These are phyloP conservation scores for Calvatia gigantea DNA, from an alignment of 768 basidiomycete species.

Conservation along the genomic window DNA sequence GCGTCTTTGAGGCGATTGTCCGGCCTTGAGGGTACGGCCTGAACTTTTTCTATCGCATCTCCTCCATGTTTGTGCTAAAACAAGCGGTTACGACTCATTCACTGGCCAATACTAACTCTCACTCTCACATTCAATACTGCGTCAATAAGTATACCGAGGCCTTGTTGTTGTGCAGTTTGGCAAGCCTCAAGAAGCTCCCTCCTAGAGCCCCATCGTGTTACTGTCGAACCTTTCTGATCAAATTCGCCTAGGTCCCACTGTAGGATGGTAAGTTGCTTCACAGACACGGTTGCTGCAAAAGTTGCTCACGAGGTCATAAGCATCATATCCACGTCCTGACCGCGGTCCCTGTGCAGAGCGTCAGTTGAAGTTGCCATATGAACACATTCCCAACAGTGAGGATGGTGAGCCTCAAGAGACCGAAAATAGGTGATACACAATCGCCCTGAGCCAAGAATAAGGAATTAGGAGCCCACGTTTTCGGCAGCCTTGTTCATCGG, in stretches of 20 bases:
- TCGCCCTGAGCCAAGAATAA: background rate
- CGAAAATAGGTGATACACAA: too few relatives aligned
- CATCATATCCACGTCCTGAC: slow-evolving; percentile 80
- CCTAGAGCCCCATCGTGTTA: slow-evolving; percentile 86
- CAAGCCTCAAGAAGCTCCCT: slow-evolving; percentile 74
- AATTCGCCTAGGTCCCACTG: slow-evolving; percentile 92
- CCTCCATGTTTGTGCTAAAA: slow-evolving; percentile 83
- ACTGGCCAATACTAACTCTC: slow-evolving; percentile 42
- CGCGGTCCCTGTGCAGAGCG: slow-evolving; percentile 23
- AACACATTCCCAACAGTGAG: too few relatives aligned
- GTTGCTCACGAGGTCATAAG: slow-evolving; percentile 70
- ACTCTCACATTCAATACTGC: slow-evolving; percentile 89
- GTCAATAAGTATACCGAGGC: slow-evolving; percentile 78
- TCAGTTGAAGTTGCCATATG: background rate
- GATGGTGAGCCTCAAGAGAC: too few relatives aligned
- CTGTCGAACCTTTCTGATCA: slow-evolving; percentile 62
- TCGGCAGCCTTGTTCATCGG: slow-evolving; percentile 78
- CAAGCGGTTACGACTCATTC: slow-evolving; percentile 3
- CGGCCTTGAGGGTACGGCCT: slow-evolving; percentile 67
- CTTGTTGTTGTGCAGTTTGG: slow-evolving; percentile 58
- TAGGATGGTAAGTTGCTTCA: background rate
- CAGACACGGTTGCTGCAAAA: background rate
- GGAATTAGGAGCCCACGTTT: slow-evolving; percentile 35
- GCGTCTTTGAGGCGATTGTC: slow-evolving; percentile 61
- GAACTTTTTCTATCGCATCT: slow-evolving; percentile 68